Conservation (phyloP, 1,139 yeast species). For the Blastobotrys apis region DNA sequence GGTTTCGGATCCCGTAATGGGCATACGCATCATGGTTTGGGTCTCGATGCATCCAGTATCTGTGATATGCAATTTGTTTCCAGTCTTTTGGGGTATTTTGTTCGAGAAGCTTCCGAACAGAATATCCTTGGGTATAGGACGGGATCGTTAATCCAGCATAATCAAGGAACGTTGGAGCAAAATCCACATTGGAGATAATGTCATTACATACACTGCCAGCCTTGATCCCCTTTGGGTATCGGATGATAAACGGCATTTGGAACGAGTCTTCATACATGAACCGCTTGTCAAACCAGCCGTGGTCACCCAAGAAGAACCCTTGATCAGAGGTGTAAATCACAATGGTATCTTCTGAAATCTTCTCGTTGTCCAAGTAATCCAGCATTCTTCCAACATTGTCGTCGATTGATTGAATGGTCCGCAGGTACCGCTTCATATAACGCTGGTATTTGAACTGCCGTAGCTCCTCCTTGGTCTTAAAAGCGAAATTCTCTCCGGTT, state of each 20-base stretch:
- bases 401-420: slow-evolving; percentile 13
- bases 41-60: slow-evolving; percentile 16
- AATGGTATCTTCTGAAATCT: slow-evolving; percentile 7
- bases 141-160: slow-evolving; percentile 8
- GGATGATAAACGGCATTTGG: slow-evolving; percentile 12
- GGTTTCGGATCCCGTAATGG: slow-evolving; percentile 14
- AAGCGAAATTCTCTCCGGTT: slow-evolving; percentile 10
- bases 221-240: slow-evolving; percentile 8
- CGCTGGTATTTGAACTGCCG: slow-evolving; percentile 14
- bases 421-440: slow-evolving; percentile 11
- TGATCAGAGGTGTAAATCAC: slow-evolving; percentile 13
- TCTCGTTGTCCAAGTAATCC: slow-evolving; percentile 9
- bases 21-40: slow-evolving; percentile 15
- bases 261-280: slow-evolving; percentile 14
- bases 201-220: slow-evolving; percentile 6
- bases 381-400: slow-evolving; percentile 10
- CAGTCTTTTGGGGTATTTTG: slow-evolving; percentile 10
- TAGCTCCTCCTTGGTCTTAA: slow-evolving; percentile 10
- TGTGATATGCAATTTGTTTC: slow-evolving; percentile 14
- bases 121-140: slow-evolving; percentile 13
- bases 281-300: slow-evolving; percentile 14
- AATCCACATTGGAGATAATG: slow-evolving; percentile 13
- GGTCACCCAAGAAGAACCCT: slow-evolving; percentile 14
- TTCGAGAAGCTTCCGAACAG: slow-evolving; percentile 2
- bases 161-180: slow-evolving; percentile 13